Percentiles rank a stretch among this genome's conserved stretches.
phyloP scores from a whole-genome alignment of 2,329 filamentous ascomycete species.

The Aspergillus thermomutatus region DNA sequence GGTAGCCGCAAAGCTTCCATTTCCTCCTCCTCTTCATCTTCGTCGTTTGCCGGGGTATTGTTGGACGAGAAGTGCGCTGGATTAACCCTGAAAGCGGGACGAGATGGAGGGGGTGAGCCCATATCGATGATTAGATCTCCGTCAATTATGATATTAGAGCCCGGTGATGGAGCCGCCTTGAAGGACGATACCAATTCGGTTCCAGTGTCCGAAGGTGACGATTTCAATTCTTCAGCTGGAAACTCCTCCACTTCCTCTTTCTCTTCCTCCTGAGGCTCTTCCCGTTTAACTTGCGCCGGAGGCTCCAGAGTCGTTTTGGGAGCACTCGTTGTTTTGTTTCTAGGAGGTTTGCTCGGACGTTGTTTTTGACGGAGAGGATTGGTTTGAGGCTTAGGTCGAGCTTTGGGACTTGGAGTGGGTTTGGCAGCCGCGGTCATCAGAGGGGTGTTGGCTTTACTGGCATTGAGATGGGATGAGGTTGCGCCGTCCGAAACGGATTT shows the following conservation, averaged over 20 bases:
- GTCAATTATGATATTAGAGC: constrained; percentile 45
- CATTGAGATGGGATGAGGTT: constrained; percentile 30
- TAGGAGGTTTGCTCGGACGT: constrained; percentile 18
- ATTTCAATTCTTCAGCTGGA: constrained; percentile 12
- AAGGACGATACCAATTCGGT: constrained; percentile 27
- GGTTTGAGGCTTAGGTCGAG: constrained; percentile 27
- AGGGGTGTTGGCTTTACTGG: constrained; percentile 34
- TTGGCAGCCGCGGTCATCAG: constrained; percentile 27
- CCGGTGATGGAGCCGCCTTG: constrained; percentile 32
- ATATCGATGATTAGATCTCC: constrained; percentile 48
- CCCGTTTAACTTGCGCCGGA: constrained; percentile 13
- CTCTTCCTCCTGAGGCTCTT: not conserved
- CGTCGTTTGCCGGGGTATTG: constrained; percentile 35
- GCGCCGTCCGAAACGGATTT: constrained; percentile 33
- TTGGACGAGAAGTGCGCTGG: constrained; percentile 42
- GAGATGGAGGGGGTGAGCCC: constrained; percentile 44
- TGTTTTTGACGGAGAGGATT: constrained; percentile 34
- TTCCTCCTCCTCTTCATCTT: constrained; percentile 38
- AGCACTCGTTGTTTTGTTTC: constrained; percentile 11
- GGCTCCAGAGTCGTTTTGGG: constrained; percentile 23
- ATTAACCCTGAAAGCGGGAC: constrained; percentile 37
- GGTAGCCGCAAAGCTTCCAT: constrained; percentile 37
- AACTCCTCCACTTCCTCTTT: constrained; percentile 22
- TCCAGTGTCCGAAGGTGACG: constrained; percentile 32
- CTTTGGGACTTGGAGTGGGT: constrained; percentile 24